Base-by-base conservation (phyloP, 495 filamentous ascomycete species). In the Darksidea phi region DNA sequence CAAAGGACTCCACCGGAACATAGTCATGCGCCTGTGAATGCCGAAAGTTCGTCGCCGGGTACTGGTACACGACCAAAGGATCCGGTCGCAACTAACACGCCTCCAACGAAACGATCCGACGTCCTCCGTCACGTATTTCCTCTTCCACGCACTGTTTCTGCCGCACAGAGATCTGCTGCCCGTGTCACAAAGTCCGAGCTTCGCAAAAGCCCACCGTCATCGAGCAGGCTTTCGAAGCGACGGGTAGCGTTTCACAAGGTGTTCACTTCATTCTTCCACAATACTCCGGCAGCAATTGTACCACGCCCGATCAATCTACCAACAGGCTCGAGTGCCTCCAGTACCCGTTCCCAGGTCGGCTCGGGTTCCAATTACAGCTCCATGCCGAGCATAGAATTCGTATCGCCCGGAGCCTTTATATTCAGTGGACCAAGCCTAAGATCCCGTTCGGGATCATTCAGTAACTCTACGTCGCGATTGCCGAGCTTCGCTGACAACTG, bases 341-440 rank as follows among this genome's bases (percentile, higher is more conserved):
- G 59, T 26, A n/a, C 32, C 20, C 47, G 20, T 13, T 54, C 64
- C 28, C 2, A 23, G 18, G 6, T 49, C 12, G 38, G 18, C 4
- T 58, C 59, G 21, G 38, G n/a, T 6, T 58, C 59, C 15, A 1
- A 28, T 1, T 21, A 59, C 24, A 49, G 54, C 42, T 63, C 59
- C 12, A 15, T 63, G 21, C 55, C 60, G 11, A 70, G 59, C 45
- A 15, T 72, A 8, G 70, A 72, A n/a, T 23, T 72, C 11, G 54
- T 72, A 2, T 67, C 60, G 20, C 70, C 67, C 21, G 59, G 61
- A 12, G 42, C 58, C 2, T 72, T 72, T 37, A 26, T 70, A 8
- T 72, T 72, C 52, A 70, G 67, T 38, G 50, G 70, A 32, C 70
- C 70, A 18, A 54, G 53, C 23, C 54, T 69, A 13, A 59, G 26